Percentiles rank a stretch among this genome's conserved stretches.
Conservation (phyloP, 257 asterid genomes). For the Apocynum venetum region DNA sequence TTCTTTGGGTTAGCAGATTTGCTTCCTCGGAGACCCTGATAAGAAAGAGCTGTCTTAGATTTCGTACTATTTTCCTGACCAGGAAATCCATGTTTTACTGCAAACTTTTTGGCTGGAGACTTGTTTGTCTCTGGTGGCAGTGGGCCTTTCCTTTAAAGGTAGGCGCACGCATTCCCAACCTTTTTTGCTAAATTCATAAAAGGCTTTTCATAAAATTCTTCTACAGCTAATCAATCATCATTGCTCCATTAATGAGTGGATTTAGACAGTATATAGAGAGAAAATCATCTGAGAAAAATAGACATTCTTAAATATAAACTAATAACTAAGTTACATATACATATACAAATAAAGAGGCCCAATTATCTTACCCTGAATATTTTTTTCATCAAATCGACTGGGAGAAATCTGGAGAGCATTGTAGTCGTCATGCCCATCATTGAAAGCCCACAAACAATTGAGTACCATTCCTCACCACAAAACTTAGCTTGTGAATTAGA, state of each 20-base stretch:
- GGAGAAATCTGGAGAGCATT: slow-evolving; percentile 95
- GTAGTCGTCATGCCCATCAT: slow-evolving; percentile 64
- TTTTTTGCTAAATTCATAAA: too few relatives aligned
- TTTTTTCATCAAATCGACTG: slow-evolving; percentile 75
- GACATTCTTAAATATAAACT: neutral
- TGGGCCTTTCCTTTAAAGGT: slow-evolving; percentile 44
- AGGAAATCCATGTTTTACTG: slow-evolving; percentile 29
- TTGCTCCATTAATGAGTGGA: too few relatives aligned
- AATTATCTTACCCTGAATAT: slow-evolving; percentile 63
- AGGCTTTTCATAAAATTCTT: too few relatives aligned
- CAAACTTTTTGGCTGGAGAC: slow-evolving; percentile 39
- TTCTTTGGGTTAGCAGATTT: slow-evolving; percentile 71
- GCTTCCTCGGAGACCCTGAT: slow-evolving; percentile 84
- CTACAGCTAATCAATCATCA: too few relatives aligned
- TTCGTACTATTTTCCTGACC: slow-evolving; percentile 26
- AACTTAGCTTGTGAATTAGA: slow-evolving; percentile 45
- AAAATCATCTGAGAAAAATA: too few relatives aligned
- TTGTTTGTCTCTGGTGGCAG: slow-evolving; percentile 29
- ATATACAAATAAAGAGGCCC: neutral
- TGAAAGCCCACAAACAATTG: slow-evolving; percentile 92
- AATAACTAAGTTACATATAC: neutral
- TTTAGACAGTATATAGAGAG: too few relatives aligned
- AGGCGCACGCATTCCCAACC: slow-evolving; percentile 27
- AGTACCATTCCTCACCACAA: slow-evolving; percentile 93
- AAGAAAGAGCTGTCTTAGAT: slow-evolving; percentile 34